These are phyloP conservation scores for Penicillium lagena DNA, from an alignment of 495 filamentous ascomycete species.

Conservation along the genomic window DNA sequence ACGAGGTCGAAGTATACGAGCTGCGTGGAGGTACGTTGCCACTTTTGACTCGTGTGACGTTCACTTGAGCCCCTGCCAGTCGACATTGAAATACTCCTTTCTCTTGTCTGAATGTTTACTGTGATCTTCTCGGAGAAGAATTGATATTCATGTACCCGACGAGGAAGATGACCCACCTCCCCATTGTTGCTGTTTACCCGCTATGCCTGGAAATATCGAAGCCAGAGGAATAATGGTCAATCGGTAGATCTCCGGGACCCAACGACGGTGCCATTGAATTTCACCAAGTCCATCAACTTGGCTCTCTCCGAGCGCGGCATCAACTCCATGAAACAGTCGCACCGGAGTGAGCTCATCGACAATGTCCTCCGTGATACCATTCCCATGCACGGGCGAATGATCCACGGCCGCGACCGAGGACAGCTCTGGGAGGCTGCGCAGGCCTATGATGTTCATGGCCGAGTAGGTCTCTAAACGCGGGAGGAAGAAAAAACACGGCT, in stretches of 20 bases:
- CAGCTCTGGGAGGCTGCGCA: constrained; percentile 72
- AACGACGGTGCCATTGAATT: constrained; percentile 81
- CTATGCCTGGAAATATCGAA: too few relatives aligned
- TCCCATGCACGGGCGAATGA: constrained; percentile 97
- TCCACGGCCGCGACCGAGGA: constrained; percentile 69
- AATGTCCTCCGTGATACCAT: constrained; percentile 70
- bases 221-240: not conserved
- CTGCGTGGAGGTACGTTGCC: constrained; percentile 70
- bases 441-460: constrained; percentile 83
- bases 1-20: constrained; percentile 93
- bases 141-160: too few relatives aligned
- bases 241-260: constrained; percentile 76
- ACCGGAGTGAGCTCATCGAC: constrained; percentile 58
- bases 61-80: not conserved
- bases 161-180: too few relatives aligned
- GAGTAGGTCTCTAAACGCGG: constrained; percentile 45
- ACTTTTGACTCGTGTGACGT: constrained; percentile 3
- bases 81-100: not conserved
- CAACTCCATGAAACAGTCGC: constrained; percentile 67
- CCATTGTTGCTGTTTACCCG: too few relatives aligned
- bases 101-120: too few relatives aligned
- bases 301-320: constrained; percentile 93
- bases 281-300: constrained; percentile 96
- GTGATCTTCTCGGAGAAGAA: too few relatives aligned
- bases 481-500: not conserved